Evolutionary conservation across 192 early-diverging fungal species (phyloP).

Genomic region (Nowakowskiella sp.): DNA sequence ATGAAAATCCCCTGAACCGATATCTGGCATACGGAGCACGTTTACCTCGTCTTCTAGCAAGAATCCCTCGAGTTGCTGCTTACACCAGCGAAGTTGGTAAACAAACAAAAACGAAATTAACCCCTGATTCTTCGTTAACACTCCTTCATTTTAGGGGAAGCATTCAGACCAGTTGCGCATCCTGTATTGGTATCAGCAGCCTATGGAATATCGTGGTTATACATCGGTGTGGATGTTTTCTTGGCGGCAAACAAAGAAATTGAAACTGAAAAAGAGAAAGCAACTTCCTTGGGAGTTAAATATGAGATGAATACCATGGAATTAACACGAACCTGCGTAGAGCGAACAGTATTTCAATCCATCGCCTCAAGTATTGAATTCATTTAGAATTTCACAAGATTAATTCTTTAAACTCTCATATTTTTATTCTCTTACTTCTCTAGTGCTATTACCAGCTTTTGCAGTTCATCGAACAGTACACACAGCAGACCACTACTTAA

Average conservation of each 20-base stretch:
- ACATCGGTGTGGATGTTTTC: conserved; percentile 51
- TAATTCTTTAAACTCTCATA: no score
- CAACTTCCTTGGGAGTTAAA: conserved; percentile 35
- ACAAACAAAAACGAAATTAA: no score
- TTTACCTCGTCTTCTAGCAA: conserved; percentile 30
- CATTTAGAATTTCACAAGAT: no score
- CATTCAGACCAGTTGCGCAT: conserved; percentile 55
- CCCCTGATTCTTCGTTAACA: no score
- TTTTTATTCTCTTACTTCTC: background rate
- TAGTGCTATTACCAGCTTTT: conserved; percentile 48
- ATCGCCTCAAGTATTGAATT: no score
- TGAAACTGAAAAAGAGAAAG: background rate
- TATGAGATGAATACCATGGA: conserved; percentile 34
- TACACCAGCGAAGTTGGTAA: conserved; percentile 65
- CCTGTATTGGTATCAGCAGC: conserved; percentile 46
- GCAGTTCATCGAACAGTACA: conserved; percentile 42
- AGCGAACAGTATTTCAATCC: conserved; percentile 55
- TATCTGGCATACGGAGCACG: conserved; percentile 47
- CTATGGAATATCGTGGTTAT: conserved; percentile 44
- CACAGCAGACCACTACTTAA: background rate
- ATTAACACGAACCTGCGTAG: conserved; percentile 37
- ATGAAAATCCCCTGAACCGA: no score
- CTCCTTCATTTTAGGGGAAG: no score
- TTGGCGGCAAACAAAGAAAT: background rate
- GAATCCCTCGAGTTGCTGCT: conserved; percentile 45